Evolutionary conservation across 2,329 filamentous ascomycete species (phyloP).

Genomic region (Scedosporium minutisporum): DNA sequence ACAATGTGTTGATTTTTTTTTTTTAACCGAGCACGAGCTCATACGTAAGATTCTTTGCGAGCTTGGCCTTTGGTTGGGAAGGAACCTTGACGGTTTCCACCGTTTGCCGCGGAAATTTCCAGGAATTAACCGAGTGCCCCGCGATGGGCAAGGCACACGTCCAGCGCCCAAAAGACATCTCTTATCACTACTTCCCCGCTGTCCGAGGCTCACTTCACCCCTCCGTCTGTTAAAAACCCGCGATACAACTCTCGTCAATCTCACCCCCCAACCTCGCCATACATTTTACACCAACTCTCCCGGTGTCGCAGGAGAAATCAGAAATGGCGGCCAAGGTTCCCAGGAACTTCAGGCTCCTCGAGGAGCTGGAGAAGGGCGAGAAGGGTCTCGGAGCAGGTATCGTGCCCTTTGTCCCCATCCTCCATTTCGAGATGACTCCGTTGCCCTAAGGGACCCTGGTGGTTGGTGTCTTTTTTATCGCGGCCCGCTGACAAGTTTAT

Average conservation of each 20-base stretch:
- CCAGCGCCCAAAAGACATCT: not conserved
- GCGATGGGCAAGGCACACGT: not conserved
- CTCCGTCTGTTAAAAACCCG: not conserved
- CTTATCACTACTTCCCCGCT: not conserved
- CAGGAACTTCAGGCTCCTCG: constrained; percentile 89
- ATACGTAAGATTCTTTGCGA: not conserved
- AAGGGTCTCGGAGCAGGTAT: constrained; percentile 86
- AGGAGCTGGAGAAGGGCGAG: constrained; percentile 98
- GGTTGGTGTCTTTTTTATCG: not conserved
- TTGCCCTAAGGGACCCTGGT: not conserved
- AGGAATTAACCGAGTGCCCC: constrained; percentile 1
- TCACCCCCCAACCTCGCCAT: not conserved
- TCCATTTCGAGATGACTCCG: not conserved
- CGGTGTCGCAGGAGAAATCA: not conserved
- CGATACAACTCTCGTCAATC: not conserved
- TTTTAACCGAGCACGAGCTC: not conserved
- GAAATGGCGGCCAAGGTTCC: constrained; percentile 56
- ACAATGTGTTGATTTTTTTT: not conserved
- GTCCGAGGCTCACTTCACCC: not conserved
- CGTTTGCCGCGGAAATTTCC: not conserved
- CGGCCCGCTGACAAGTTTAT: not conserved
- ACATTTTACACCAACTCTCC: not conserved
- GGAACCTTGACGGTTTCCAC: not conserved
- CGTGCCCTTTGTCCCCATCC: not conserved
- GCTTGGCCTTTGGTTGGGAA: not conserved